Base-by-base conservation (phyloP, 208 protist species). In the Acanthamoeba culbertsoni region DNA sequence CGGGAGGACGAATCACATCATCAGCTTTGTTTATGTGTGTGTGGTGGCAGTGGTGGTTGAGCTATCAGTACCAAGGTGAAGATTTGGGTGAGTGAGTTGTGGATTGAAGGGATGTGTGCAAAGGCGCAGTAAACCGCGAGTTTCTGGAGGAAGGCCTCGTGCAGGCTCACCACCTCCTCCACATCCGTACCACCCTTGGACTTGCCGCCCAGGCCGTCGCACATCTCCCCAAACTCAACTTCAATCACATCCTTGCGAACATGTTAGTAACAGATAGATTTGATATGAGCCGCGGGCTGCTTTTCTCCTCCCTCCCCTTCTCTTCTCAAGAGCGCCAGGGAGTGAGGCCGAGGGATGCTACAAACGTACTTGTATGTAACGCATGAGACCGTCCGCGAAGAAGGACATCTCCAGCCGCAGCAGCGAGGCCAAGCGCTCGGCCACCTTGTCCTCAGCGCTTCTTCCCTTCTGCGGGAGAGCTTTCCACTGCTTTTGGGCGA, bases 81-180 rank as follows among this genome's bases (percentile, higher is more conserved):
- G 68, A 79, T 79, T 20, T 79, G 68, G 40, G 68, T 79, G 37
- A 79, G 68, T 6, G 68, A 79, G 23, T 12, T 28, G 68, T 79
- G 68, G 33, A 79, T 79, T 12, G 68, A 79, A 6, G 68, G 68
- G 37, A 79, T 79, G 33, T 79, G 4, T 16, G 68, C 16, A 40
- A 79, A 79, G 68, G 68, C 68, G 42, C 68, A 79, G 68, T 79
- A 51, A 40, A 48, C 42, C 26, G 68, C 68, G n/a, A 79, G 68
- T 40, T 48, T 79, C 18, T 40, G 31, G 20, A 79, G 68, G 18
- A 51, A 79, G 68, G 40, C 8, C 42, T 79, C 68, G 37, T 79
- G 68, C 68, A 79, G 68, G 42, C 37, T 40, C 42, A 79, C 68
- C 37, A 48, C 68, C 42, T 79, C 68, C 68, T 79, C 68, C 68